phyloP scores from a whole-genome alignment of 2,329 filamentous ascomycete species.

The Talaromyces sp. region DNA sequence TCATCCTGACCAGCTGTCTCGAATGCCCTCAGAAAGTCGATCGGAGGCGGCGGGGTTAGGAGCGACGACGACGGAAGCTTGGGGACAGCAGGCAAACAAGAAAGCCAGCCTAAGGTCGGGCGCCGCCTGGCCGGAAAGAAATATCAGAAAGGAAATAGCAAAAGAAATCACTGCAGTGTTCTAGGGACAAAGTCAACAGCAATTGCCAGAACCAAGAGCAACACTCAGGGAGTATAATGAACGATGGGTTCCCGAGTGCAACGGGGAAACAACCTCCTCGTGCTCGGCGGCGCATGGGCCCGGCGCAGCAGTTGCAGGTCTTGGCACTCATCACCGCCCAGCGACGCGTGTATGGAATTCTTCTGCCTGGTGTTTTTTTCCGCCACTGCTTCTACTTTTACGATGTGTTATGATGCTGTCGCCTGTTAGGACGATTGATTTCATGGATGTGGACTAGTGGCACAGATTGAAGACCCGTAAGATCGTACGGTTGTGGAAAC shows the following conservation, averaged over 20 bases:
- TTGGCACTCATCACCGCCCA: not conserved
- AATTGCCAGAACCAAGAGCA: not conserved
- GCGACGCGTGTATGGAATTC: not conserved
- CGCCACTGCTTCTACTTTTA: not conserved
- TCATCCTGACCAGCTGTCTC: conserved; percentile 54
- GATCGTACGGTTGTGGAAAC: not conserved
- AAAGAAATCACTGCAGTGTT: not conserved
- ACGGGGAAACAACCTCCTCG: not conserved
- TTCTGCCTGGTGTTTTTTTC: not conserved
- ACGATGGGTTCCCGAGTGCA: not conserved
- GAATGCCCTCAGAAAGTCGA: conserved; percentile 12
- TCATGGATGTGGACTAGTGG: too few relatives aligned
- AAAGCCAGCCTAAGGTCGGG: not conserved
- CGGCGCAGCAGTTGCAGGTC: not conserved
- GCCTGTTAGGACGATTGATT: not conserved
- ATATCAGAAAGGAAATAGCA: not conserved
- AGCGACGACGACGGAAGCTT: not conserved
- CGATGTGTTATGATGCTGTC: not conserved
- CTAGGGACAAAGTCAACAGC: not conserved
- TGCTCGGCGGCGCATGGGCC: conserved; percentile 14
- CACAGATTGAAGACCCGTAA: not conserved
- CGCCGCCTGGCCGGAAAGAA: not conserved
- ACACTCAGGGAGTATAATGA: not conserved
- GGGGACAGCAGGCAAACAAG: not conserved
- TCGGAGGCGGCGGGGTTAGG: conserved; percentile 18